Conservation (phyloP, 768 basidiomycete genomes). For the Botryobasidium botryosum region DNA sequence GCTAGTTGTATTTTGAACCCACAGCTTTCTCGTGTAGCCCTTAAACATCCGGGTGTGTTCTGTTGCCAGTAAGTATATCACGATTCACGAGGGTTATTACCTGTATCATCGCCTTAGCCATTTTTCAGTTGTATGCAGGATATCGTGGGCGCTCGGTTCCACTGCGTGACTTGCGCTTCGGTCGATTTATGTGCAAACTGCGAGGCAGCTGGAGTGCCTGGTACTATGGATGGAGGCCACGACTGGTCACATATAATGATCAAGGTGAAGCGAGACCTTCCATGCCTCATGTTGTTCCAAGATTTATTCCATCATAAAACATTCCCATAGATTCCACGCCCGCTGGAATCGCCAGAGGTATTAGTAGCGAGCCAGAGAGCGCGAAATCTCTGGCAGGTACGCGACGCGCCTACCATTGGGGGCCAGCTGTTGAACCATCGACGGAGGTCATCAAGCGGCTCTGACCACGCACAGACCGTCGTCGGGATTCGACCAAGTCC, state of each 20-base stretch:
- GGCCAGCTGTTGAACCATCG: no score
- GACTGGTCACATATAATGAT: conserved; percentile 83
- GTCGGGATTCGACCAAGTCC: conserved; percentile 36
- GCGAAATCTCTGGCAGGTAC: conserved; percentile 53
- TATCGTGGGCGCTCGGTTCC: conserved; percentile 84
- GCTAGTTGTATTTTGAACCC: neutral
- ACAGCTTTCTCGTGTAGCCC: conserved; percentile 29
- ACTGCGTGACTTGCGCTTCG: conserved; percentile 75
- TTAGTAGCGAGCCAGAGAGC: conserved; percentile 62
- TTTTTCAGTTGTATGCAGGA: conserved; percentile 59
- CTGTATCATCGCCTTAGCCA: conserved; percentile 3
- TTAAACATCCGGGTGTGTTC: conserved; percentile 64
- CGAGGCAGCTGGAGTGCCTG: conserved; percentile 72
- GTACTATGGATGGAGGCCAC: conserved; percentile 66
- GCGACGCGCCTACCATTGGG: conserved; percentile 48
- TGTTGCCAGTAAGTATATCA: conserved; percentile 58
- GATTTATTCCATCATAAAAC: neutral
- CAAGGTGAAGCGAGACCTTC: conserved; percentile 42
- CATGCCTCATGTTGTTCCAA: conserved; percentile 4
- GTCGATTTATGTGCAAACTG: conserved; percentile 79
- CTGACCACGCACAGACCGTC: conserved; percentile 51
- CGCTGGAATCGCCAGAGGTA: conserved; percentile 55
- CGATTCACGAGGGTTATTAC: neutral
- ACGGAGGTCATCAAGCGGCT: no score
- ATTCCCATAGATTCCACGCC: conserved; percentile 60